A percentile compares a stretch with the other conserved stretches of the same genome.
Conservation (phyloP, 2,329 filamentous ascomycete species). For the Thermothelomyces thermophilus region DNA sequence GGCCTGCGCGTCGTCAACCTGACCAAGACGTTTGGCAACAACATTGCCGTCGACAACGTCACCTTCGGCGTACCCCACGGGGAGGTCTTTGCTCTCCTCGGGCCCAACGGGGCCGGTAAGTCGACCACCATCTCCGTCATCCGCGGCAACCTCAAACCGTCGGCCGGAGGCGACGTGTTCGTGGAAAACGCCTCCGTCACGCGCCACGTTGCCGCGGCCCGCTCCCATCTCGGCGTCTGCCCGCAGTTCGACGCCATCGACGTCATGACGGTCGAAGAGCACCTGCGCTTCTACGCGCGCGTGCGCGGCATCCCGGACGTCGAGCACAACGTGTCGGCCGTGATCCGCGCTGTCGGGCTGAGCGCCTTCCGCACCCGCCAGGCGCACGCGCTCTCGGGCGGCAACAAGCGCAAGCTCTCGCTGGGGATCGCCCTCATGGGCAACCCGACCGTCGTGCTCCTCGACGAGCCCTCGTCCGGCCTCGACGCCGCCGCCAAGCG, state of each 20-base stretch:
- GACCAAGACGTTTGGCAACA: conserved; percentile 70
- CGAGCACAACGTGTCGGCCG: conserved; percentile 67
- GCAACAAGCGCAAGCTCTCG: conserved; percentile 88
- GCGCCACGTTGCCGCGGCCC: conserved; percentile 63
- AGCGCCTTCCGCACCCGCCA: conserved; percentile 64
- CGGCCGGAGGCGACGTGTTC: conserved; percentile 68
- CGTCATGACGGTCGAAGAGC: conserved; percentile 81
- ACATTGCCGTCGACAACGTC: conserved; percentile 79
- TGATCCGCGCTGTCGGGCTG: conserved; percentile 76
- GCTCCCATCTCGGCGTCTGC: conserved; percentile 79
- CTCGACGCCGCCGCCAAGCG: conserved; percentile 88
- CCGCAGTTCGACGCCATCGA: conserved; percentile 86
- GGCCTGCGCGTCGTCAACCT: conserved; percentile 74
- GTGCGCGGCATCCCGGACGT: conserved; percentile 72
- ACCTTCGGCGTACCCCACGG: conserved; percentile 74
- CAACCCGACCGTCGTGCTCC: conserved; percentile 76
- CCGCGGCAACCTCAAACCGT: conserved; percentile 77
- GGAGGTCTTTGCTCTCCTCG: conserved; percentile 82
- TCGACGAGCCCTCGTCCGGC: conserved; percentile 83
- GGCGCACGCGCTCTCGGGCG: conserved; percentile 74
- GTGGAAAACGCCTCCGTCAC: conserved; percentile 73
- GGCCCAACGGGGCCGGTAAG: conserved; percentile 88
- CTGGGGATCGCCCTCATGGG: conserved; percentile 89
- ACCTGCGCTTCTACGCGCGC: conserved; percentile 80
- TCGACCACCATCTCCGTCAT: conserved; percentile 85